Evolutionary conservation across 768 basidiomycete genomes (phyloP).

Genomic region (Auricularia sp.): DNA sequence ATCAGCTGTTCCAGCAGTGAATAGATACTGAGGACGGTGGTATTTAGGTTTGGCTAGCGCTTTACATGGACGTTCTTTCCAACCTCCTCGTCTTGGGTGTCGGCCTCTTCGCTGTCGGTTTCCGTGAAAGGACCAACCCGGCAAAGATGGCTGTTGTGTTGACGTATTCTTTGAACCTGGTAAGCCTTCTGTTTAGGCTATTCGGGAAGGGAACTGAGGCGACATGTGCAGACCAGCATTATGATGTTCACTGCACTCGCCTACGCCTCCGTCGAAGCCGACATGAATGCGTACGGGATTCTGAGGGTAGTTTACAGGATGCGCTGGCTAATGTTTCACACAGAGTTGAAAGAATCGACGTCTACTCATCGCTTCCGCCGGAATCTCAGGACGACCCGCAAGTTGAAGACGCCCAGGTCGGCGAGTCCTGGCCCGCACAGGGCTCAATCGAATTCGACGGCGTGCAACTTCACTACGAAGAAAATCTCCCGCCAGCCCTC

Average conservation of each 20-base stretch:
- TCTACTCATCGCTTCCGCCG: constrained; percentile 51
- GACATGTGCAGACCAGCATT: not conserved
- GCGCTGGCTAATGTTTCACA: not conserved
- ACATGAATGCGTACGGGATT: not conserved
- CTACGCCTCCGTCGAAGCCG: not conserved
- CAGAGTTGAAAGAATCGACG: constrained; percentile 55
- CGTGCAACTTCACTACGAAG: constrained; percentile 48
- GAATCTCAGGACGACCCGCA: constrained; percentile 32
- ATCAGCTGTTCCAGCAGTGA: not conserved
- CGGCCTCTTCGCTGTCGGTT: constrained; percentile 56
- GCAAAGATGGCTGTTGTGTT: constrained; percentile 57
- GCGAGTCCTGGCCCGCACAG: constrained; percentile 43
- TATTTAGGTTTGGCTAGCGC: constrained; percentile 35
- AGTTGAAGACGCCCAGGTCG: constrained; percentile 32
- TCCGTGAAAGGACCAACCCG: constrained; percentile 44
- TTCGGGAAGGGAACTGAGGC: not conserved
- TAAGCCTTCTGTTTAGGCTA: not conserved
- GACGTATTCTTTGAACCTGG: constrained; percentile 33
- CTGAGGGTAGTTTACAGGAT: not conserved
- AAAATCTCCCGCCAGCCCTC: constrained; percentile 56
- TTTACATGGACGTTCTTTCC: constrained; percentile 57
- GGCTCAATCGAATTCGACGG: constrained; percentile 48
- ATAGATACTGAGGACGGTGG: not conserved
- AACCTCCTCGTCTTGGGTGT: constrained; percentile 64
- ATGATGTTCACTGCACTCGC: not conserved